Base-by-base conservation (phyloP, 345 rosid species). In the Citrus maxima region DNA sequence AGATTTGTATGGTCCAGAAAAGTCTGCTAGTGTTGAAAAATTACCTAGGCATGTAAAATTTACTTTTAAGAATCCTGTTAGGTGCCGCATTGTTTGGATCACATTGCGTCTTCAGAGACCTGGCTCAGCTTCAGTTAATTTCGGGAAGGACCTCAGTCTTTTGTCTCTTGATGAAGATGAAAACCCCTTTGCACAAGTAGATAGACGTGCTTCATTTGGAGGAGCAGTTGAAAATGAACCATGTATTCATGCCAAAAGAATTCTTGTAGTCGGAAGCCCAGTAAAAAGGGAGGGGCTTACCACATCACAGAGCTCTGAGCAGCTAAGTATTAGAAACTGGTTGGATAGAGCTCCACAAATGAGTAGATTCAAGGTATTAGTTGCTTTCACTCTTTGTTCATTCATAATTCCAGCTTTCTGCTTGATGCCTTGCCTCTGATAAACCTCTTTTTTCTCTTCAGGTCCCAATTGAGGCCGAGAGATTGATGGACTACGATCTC, bases 71-170 rank as follows among this genome's bases (percentile, higher is more conserved):
- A 90, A 89, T 82, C 86, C 91, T 78, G 88, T 91, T 72, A 89
- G 95, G 78, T 96, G 99, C 78, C 97, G 94, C 75, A 94, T 94
- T 72, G 83, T 94, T 80, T 96, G 99, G 98, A 71, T 96, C 74
- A 86, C 87, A 46, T 87, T 96, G 21, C 90, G 92, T 59, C 92
- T 96, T 79, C 92, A 85, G 79, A 87, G 90, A 77, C 88, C 91
- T 61, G 99, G 99, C 74, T 94, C 97, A 58, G 87, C 90, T 82
- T 96, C 98, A 72, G 86, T 96, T 65, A 91, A 88, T 84, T 80
- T 93, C 75, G 94, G 70, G 75, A 92, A 72, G 62, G 93, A 90
- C 86, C 80, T 95, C 42, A 90, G 83, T 85, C 93, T 94, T 68
- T 80, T 96, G 71, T 87, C 91, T 73, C 81, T 96, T 40, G 98